Evolutionary conservation across 1,284 basidiomycete genomes (phyloP).

Genomic region (Leucoagaricus sp.): DNA sequence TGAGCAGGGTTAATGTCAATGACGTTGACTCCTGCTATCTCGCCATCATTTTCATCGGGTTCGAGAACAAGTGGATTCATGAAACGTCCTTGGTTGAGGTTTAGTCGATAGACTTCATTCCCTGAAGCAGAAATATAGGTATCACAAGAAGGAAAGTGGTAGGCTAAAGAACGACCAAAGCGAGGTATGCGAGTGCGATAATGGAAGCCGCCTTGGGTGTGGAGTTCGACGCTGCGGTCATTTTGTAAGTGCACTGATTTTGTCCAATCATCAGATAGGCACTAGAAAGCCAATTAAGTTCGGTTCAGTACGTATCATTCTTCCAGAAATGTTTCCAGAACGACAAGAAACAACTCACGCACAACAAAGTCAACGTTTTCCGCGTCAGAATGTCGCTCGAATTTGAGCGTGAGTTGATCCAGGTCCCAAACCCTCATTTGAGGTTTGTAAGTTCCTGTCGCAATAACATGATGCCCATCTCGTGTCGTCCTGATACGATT

Average conservation of each 20-base stretch:
- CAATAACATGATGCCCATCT: constrained; percentile 91
- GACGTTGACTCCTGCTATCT: constrained; percentile 83
- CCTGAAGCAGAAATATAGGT: constrained; percentile 79
- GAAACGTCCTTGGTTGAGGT: constrained; percentile 94
- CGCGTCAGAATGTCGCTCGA: constrained; percentile 93
- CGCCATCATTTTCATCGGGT: constrained; percentile 49
- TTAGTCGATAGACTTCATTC: constrained; percentile 90
- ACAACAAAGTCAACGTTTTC: constrained; percentile 99
- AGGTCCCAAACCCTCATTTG: constrained; percentile 97
- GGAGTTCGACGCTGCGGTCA: constrained; percentile 93
- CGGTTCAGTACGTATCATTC: background rate
- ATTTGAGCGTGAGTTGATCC: constrained; percentile 91
- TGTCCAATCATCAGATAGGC: constrained; percentile 98
- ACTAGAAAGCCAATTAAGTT: constrained; percentile 46
- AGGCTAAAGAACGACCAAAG: constrained; percentile 90
- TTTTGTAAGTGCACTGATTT: constrained; percentile 97
- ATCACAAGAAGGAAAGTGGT: constrained; percentile 86
- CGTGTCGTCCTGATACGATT: constrained; percentile 89
- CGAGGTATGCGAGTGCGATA: constrained; percentile 92
- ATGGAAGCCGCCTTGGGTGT: constrained; percentile 93
- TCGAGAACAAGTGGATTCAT: constrained; percentile 76
- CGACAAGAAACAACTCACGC: constrained; percentile 52
- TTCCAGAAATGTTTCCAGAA: background rate
- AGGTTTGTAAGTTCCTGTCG: constrained; percentile 98
- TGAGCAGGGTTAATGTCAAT: constrained; percentile 95